Percentiles rank a stretch among this genome's conserved stretches.
phyloP scores from a whole-genome alignment of 306 rosid species.

The Sechiopsis laciniata region DNA sequence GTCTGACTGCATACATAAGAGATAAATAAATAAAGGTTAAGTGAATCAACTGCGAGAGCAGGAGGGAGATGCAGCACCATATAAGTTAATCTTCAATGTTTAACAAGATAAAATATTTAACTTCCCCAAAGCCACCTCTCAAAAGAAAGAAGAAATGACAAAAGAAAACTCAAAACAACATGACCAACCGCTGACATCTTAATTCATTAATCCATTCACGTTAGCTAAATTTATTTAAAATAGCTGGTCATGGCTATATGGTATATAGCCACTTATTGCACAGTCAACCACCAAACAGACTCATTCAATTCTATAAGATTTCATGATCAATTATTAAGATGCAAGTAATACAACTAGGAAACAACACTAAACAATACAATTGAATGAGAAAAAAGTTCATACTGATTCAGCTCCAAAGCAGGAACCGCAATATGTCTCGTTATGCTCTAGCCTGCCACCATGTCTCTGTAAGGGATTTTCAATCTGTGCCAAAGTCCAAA shows the following conservation, averaged over 20 bases:
- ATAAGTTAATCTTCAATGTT: background rate
- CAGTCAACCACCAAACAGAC: slow-evolving; percentile 8
- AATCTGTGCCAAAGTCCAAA: slow-evolving; percentile 47
- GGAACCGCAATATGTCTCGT: slow-evolving; percentile 97
- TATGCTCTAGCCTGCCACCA: slow-evolving; percentile 98
- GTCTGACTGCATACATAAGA: slow-evolving; percentile 45
- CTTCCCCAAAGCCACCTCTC: slow-evolving; percentile 12
- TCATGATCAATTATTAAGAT: background rate
- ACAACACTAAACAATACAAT: background rate
- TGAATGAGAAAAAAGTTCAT: slow-evolving; percentile 29
- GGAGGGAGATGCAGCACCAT: background rate
- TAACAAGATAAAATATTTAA: background rate
- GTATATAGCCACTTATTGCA: background rate
- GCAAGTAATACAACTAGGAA: background rate
- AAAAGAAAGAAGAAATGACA: background rate
- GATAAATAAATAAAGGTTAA: slow-evolving; percentile 1
- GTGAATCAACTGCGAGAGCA: background rate
- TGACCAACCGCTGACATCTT: background rate
- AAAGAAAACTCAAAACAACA: background rate
- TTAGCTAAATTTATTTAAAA: background rate
- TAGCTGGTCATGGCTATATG: background rate
- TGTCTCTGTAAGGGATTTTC: slow-evolving; percentile 89
- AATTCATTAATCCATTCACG: background rate
- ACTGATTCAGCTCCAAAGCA: slow-evolving; percentile 92
- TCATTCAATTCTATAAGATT: slow-evolving; percentile 1